Base-by-base conservation (phyloP, 1,284 basidiomycete genomes). In the Inonotus hispidus region DNA sequence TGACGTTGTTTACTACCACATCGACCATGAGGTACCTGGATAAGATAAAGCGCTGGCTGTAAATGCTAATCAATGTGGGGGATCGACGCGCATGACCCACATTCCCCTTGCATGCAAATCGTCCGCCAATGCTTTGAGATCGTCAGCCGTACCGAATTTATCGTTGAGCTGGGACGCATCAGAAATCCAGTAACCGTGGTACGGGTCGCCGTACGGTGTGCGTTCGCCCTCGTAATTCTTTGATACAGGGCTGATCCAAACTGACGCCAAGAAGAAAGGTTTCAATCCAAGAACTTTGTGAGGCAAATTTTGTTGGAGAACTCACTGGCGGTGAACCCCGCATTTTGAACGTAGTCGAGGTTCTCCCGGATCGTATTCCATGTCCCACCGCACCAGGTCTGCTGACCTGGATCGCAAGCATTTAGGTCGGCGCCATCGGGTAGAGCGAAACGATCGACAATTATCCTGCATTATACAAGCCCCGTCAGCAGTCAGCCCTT, bases 1-100 rank as follows among this genome's bases (percentile, higher is more conserved):
- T 89, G 53, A 90, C 81, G 70, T 88, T 84, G 72, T 92, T 91
- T 32, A 89, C 82, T 39, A 90, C 88, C 53, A 92, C 75, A 69
- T 92, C 89, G 63, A 91, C 82, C 90, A 92, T 91, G 65, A 90
- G 75, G 68, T 84, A 85, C 82, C 80, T 82, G 25, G 25, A 82
- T 83, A 23, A 32, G 25, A 23, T 46, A 50, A 23, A 53, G 53
- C 19, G 55, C 54, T 21, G 53, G 52, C 47, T 14, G 14, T 47
- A 29, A 32, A 38, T 39, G 39, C 21, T 19, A 41, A 56, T 39
- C 5, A 25, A 53, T 32, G 25, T 7, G 38, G 53, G 45, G 27
- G 46, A 57, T 57, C 14, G 49, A 35, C 13, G 35, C 29, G 47
- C 23, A 68, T 19, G 41, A 43, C 77, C 56, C 63, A 86, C 88